A percentile compares a stretch with the other conserved stretches of the same genome.
These are phyloP conservation scores for Chlorella ohadii DNA, from an alignment of 139 green algal genomes.

Conservation along the genomic window DNA sequence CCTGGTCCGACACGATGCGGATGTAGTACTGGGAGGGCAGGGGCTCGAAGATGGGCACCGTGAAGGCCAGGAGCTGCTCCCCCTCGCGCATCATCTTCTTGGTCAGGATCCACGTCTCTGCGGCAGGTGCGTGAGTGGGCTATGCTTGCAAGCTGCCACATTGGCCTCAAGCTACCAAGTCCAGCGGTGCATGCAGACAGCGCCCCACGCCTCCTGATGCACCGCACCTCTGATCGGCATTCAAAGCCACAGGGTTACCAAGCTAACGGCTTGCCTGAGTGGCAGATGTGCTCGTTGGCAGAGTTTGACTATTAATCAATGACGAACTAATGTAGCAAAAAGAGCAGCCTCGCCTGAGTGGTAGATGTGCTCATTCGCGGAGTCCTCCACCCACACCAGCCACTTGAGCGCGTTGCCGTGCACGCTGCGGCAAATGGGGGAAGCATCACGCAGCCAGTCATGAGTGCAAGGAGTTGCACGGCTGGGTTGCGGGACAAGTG, in stretches of 20 bases:
- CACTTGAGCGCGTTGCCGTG: conserved; percentile 80
- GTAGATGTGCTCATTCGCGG: conserved; percentile 93
- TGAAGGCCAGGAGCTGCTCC: conserved; percentile 87
- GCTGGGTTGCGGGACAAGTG: too few relatives aligned
- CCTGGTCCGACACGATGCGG: conserved; percentile 74
- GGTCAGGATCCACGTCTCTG: conserved; percentile 88
- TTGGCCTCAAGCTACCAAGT: too few relatives aligned
- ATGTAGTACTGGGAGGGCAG: conserved; percentile 85
- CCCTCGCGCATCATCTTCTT: conserved; percentile 85
- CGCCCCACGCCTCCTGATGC: too few relatives aligned
- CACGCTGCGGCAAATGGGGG: conserved; percentile 35
- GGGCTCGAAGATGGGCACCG: conserved; percentile 96
- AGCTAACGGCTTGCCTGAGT: conserved; percentile 82
- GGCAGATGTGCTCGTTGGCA: conserved; percentile 94
- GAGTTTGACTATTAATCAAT: conserved; percentile 87
- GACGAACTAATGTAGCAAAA: too few relatives aligned
- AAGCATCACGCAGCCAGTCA: neutral
- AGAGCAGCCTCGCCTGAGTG: too few relatives aligned
- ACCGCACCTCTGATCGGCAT: too few relatives aligned
- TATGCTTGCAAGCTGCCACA: too few relatives aligned
- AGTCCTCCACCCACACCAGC: conserved; percentile 95
- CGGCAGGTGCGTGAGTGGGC: too few relatives aligned
- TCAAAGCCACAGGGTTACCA: too few relatives aligned
- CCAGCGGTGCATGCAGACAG: too few relatives aligned
- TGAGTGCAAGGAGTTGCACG: too few relatives aligned